Evolutionary conservation across 2,329 filamentous ascomycete species (phyloP), one percentile per base, ranked within the genome.

Genomic region (Trichoderma polysporum): DNA sequence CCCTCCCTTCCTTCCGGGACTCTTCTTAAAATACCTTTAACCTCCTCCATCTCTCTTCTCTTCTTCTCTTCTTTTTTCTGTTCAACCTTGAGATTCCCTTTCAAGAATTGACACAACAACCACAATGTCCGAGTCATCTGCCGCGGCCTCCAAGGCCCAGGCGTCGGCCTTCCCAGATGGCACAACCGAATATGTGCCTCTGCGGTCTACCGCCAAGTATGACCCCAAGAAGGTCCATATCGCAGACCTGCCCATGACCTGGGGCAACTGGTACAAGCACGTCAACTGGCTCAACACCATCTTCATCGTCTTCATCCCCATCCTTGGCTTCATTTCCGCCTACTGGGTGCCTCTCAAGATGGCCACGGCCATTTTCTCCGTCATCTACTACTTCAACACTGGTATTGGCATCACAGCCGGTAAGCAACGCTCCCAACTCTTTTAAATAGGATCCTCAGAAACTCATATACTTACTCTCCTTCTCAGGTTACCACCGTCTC

Each of bases 211-310:
- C 33, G 70, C 69, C 69, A 83, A 80, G 75, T 79, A 80, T 71
- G 86, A 88, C 68, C 50, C 77, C 67, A 83, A 90, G 83, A 97
- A 96, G 82, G 86, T 90, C 75, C 93, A 97, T 80, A 95, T 97
- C 80, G 88, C 92, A 71, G 93, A 96, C 71, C 87, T 87, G 70
- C 90, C 91, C 67, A 90, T 96, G 73, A 97, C 92, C 68, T 85
- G 84, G 79, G 82, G 84, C 74, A 97, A 97, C 83, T 95, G 92
- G 91, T 89, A 93, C 82, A 90, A 94, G 82, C 93, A 97, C 77
- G 86, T 97, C 83, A 93, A 97, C 85, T 97, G 93, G 93, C 85
- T 97, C 72, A 97, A 97, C 79, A 89, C 92, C 70, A 86, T 84
- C 69, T 86, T 97, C 77, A 94, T 97, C 77, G 79, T 96, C 71